Conservation (phyloP, 1,139 yeast genomes). For the Debaryomyces singareniensis region DNA sequence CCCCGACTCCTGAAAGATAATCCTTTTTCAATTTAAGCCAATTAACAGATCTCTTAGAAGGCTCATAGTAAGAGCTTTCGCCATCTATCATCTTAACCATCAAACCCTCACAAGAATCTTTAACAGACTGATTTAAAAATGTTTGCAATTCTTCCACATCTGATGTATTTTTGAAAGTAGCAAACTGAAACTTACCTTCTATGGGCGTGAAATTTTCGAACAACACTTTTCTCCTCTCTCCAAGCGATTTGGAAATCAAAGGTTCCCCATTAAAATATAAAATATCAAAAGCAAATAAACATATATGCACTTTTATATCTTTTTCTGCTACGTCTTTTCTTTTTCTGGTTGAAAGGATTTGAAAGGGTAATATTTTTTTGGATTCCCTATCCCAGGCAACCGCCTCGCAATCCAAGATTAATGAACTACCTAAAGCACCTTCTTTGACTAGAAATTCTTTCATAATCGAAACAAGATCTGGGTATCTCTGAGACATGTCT, state of each 20-base stretch:
- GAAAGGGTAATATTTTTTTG: constrained; percentile 83
- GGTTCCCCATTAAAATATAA: constrained; percentile 68
- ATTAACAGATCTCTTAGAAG: constrained; percentile 88
- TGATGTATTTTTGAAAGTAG: constrained; percentile 66
- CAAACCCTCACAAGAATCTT: constrained; percentile 89
- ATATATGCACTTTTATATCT: constrained; percentile 84
- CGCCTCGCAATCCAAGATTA: constrained; percentile 92
- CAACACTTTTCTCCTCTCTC: constrained; percentile 62
- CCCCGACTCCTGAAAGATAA: constrained; percentile 91
- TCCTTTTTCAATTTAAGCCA: constrained; percentile 96
- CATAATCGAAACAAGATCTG: constrained; percentile 73
- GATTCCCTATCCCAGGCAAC: constrained; percentile 93
- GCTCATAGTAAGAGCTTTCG: constrained; percentile 78
- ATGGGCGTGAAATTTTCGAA: constrained; percentile 51
- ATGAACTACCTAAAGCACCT: constrained; percentile 30
- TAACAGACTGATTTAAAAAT: constrained; percentile 86
- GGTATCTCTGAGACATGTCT: constrained; percentile 94
- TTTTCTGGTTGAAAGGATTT: constrained; percentile 85
- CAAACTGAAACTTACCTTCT: constrained; percentile 77
- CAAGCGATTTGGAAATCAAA: constrained; percentile 59
- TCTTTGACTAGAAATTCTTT: constrained; percentile 48
- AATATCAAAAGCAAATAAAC: constrained; percentile 87
- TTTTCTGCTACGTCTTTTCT: constrained; percentile 86
- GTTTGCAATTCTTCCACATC: constrained; percentile 73
- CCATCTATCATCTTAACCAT: constrained; percentile 92